These are phyloP conservation scores for Cercospora sp. DNA, from an alignment of 2,329 filamentous ascomycete genomes.

Conservation along the genomic window DNA sequence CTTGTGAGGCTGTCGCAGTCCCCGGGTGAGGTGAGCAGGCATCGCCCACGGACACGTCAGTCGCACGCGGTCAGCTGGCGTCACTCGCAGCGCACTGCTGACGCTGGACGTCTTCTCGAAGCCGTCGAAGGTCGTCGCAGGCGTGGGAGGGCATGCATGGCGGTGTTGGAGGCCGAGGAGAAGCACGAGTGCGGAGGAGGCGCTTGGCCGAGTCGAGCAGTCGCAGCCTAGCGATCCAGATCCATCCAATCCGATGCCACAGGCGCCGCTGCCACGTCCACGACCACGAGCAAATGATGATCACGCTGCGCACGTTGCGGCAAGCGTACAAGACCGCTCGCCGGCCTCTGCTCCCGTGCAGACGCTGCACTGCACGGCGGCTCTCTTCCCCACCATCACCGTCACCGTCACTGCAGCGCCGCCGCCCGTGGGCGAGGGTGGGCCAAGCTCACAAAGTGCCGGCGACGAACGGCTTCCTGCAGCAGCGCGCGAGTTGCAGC, in stretches of 20 bases:
- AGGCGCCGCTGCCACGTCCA: background rate
- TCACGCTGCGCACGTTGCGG: background rate
- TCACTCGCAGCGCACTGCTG: background rate
- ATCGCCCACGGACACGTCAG: background rate
- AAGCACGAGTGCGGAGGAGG: background rate
- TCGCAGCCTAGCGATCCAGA: background rate
- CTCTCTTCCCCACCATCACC: background rate
- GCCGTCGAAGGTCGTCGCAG: background rate
- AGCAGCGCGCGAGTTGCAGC: background rate
- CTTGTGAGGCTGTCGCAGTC: background rate
- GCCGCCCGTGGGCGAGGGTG: background rate
- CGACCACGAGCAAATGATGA: background rate
- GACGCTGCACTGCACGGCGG: background rate
- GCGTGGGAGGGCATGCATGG: background rate
- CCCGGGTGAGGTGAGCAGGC: background rate
- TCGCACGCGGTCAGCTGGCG: background rate
- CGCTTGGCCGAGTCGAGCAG: constrained; percentile 1
- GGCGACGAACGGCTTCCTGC: constrained; percentile 11
- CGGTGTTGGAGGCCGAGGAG: background rate
- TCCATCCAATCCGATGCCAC: background rate
- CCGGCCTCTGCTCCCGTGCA: background rate
- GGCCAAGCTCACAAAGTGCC: background rate
- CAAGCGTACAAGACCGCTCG: background rate
- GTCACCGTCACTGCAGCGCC: background rate
- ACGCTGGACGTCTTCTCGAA: background rate